Conservation (phyloP, 176 grass and related monocot genomes). For the Alloteropsis semialata region DNA sequence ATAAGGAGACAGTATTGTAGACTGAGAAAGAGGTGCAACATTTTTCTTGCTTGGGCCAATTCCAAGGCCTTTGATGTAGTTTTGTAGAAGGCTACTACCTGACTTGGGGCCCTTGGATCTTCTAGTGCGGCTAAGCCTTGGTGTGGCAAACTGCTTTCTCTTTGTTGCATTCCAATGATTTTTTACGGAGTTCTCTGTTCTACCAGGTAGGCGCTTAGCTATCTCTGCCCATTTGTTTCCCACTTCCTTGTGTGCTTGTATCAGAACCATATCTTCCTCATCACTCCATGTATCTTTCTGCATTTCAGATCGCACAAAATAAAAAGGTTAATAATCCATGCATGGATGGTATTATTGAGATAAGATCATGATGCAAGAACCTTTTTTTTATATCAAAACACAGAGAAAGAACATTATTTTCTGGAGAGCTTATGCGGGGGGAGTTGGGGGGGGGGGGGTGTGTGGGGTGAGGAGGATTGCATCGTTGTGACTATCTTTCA, state of each 20-base stretch:
- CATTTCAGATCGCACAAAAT: not conserved
- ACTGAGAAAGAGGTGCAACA: not conserved
- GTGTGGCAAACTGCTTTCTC: constrained; percentile 66
- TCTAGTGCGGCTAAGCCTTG: constrained; percentile 33
- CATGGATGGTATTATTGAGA: not conserved
- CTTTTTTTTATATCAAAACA: not conserved
- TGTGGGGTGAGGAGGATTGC: too few relatives aligned
- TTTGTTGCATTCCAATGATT: constrained; percentile 99
- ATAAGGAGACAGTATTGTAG: not conserved
- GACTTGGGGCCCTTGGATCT: constrained; percentile 51
- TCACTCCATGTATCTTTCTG: constrained; percentile 95
- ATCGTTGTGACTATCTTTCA: too few relatives aligned
- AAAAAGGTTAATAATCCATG: not conserved
- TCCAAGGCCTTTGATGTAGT: constrained; percentile 80
- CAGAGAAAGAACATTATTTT: not conserved
- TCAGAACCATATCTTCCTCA: constrained; percentile 87
- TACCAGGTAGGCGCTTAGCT: constrained; percentile 73
- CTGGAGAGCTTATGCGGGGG: too few relatives aligned
- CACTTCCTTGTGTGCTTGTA: constrained; percentile 73
- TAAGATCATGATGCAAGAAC: not conserved
- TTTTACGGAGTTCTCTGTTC: constrained; percentile 94
- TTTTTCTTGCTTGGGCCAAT: constrained; percentile 21
- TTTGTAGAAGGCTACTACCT: constrained; percentile 62
- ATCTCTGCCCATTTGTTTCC: constrained; percentile 98
- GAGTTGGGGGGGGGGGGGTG: too few relatives aligned